Conservation (phyloP, 257 asterid species). For the Plantago major region DNA sequence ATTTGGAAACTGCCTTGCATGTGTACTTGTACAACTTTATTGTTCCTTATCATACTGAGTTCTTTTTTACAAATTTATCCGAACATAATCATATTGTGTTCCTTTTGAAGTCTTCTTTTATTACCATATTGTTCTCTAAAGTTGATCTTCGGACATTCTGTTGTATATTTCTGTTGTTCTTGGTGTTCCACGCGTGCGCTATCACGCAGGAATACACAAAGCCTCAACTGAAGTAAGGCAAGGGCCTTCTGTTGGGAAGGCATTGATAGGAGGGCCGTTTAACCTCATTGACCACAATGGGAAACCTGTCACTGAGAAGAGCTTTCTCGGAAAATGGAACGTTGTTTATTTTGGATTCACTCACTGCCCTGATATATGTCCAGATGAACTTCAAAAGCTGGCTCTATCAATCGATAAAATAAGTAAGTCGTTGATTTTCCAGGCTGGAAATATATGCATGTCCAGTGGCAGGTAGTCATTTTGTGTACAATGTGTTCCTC, state of each 20-base stretch:
- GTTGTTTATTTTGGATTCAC: constrained; percentile 87
- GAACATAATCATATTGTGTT: background rate
- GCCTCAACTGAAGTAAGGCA: constrained; percentile 61
- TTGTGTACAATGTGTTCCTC: background rate
- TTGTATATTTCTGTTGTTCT: background rate
- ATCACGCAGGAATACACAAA: constrained; percentile 51
- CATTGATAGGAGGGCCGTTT: constrained; percentile 91
- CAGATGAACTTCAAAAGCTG: constrained; percentile 86
- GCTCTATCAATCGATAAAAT: constrained; percentile 82
- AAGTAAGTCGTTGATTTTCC: constrained; percentile 46
- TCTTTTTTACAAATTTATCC: background rate
- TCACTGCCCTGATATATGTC: constrained; percentile 99
- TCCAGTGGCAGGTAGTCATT: background rate
- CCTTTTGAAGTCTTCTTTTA: background rate
- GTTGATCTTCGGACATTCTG: background rate
- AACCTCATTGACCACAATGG: constrained; percentile 85
- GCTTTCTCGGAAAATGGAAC: constrained; percentile 83
- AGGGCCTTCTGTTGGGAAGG: constrained; percentile 86
- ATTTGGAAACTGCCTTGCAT: background rate
- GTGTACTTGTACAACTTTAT: background rate
- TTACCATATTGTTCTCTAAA: background rate
- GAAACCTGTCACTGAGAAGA: constrained; percentile 71
- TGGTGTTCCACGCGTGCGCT: constrained; percentile 4
- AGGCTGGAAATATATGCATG: background rate
- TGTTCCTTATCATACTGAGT: no score